Conservation (phyloP, 129 eudicot genomes). For the Chrysanthemum makinoi region DNA sequence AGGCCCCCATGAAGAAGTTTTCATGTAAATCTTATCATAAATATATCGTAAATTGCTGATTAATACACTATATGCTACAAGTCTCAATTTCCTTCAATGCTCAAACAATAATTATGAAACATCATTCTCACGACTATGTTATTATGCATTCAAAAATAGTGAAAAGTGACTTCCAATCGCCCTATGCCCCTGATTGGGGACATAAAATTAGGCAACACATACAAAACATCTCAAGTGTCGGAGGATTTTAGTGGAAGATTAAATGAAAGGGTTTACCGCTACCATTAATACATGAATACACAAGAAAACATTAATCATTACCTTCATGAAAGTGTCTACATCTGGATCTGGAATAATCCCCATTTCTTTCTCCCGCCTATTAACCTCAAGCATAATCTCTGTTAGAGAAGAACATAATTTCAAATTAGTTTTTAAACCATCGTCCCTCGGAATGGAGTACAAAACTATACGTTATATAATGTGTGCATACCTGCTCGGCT, state of each 20-base stretch:
- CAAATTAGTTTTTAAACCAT: neutral
- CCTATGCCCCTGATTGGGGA: neutral
- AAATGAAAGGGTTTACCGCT: neutral
- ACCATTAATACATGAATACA: neutral
- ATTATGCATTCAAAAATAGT: neutral
- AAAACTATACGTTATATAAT: conserved; percentile 1
- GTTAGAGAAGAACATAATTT: neutral
- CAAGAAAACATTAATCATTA: conserved; percentile 2
- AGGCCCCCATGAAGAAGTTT: no score
- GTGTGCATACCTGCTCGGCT: conserved; percentile 57
- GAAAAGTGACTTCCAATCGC: conserved; percentile 4
- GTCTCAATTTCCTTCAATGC: no score
- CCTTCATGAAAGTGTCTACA: conserved; percentile 63
- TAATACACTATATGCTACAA: no score
- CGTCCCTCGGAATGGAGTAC: neutral
- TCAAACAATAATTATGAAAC: neutral
- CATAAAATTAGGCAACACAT: neutral
- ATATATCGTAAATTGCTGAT: no score
- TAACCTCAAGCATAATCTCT: conserved; percentile 47
- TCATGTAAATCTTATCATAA: no score
- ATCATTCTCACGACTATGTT: conserved; percentile 7
- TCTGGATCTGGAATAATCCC: conserved; percentile 59
- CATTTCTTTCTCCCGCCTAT: conserved; percentile 48
- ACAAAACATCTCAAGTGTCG: neutral
- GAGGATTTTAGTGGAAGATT: neutral